Base-by-base conservation (phyloP, 805 yeast species). In the Lachancea sp. region DNA sequence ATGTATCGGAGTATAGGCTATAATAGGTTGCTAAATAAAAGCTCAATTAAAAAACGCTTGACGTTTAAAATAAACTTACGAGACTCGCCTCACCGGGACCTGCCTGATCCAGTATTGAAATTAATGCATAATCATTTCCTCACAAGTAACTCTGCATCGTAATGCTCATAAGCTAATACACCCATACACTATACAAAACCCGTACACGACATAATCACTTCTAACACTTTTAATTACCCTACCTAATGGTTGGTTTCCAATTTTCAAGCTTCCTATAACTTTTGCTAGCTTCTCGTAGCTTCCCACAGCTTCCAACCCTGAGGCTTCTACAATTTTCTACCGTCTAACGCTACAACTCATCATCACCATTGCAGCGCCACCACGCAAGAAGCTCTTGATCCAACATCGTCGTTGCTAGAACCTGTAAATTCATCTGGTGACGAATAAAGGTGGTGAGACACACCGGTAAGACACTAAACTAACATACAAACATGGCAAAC, bases 401-500 rank as follows among this genome's bases (percentile, higher is more conserved):
- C 21, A 30, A 17, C 34, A 30, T 15, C 21, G 6, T 30, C 34
- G 34, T 18, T 28, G 16, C 12, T 9, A 13, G 16, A 28, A 11
- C 8, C 13, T 13, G 12, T 17, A 4, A 9, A 5, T 19, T 25
- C 38, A 34, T 34, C 38, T 34, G 38, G 38, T 34, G 38, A 34
- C 38, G 38, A 25, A 24, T n/a, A 11, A 17, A n/a, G 28, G 38
- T 34, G 30, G 30, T 28, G 30, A 28, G 30, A 28, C 30, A 3
- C 13, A 28, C 8, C 16, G 30, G 16, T 18, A 11, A 13, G 16
- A 12, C 15, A 8, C 15, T 16, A 18, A 31, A 22, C 21, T 12
- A 15, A 17, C 30, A 24, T 26, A 5, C 11, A 26, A 26, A 17
- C 16, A 31, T 26, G 15, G 20, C 30, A 26, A 24, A 17, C 31